Percentiles rank a stretch among this genome's conserved stretches.
Conservation (phyloP, 1,139 yeast genomes). For the Neolecta irregularis region DNA sequence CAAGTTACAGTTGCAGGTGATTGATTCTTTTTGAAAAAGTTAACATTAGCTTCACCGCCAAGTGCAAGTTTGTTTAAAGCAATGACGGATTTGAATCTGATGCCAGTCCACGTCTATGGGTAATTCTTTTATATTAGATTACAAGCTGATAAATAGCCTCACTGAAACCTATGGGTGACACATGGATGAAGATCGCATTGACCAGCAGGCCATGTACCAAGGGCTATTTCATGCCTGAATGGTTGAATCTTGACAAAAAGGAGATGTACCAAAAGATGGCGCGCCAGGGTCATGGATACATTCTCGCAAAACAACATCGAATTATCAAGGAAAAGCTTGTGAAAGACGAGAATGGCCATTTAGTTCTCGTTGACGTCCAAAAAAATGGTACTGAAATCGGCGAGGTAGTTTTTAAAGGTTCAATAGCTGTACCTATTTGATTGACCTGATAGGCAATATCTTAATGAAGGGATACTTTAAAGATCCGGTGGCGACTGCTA, state of each 20-base stretch:
- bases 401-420: slow-evolving; percentile 26
- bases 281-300: slow-evolving; percentile 25
- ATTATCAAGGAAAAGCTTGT: slow-evolving; percentile 27
- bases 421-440: slow-evolving; percentile 34
- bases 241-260: slow-evolving; percentile 21
- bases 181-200: too few species aligned
- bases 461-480: slow-evolving; percentile 46
- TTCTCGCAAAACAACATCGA: slow-evolving; percentile 28
- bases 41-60: slow-evolving; percentile 30
- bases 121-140: too few species aligned
- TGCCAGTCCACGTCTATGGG: slow-evolving; percentile 54
- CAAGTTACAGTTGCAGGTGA: slow-evolving; percentile 27
- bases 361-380: slow-evolving; percentile 38
- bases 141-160: too few species aligned
- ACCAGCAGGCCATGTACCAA: slow-evolving; percentile 26
- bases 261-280: slow-evolving; percentile 22
- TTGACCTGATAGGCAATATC: slow-evolving; percentile 29
- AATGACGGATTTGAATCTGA: slow-evolving; percentile 24
- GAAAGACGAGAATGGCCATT: slow-evolving; percentile 30
- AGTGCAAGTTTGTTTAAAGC: slow-evolving; percentile 24
- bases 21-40: too few species aligned
- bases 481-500: slow-evolving; percentile 38
- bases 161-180: slow-evolving; percentile 38
- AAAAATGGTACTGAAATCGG: slow-evolving; percentile 26
- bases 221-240: slow-evolving; percentile 23